Evolutionary conservation across 139 green algal species (phyloP), one percentile per base, ranked within the genome.

Genomic region (Zygnema cylindricum): DNA sequence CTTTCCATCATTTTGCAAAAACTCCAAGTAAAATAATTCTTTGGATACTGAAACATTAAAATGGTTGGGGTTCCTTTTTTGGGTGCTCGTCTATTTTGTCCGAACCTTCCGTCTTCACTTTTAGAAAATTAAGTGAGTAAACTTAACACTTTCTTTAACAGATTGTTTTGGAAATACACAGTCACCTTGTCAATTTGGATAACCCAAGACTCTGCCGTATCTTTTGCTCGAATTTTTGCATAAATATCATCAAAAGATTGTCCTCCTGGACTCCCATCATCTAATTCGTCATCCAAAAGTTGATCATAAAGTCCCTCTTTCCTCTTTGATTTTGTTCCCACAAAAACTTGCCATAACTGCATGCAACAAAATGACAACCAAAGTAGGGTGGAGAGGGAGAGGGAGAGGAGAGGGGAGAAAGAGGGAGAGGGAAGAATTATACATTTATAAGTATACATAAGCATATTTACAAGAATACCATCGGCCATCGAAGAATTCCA

Each of bases 281-380:
- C 32, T 21, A n/a, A 71, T 22, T 87, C 69, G 73, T 88, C 69
- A 30, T 77, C 35, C 35, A 89, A 42, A 54, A 89, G 73, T 1
- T 54, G 23, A n/a, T 85, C 73, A 57, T 89, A 89, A n/a, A 75
- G 40, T 39, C 85, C 85, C 11, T 39, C 38, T 25, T 38, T 23
- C n/a, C 85, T 38, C 36, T 71, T 55, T 55, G 7, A 85, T 77
- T 89, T 89, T 0, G 73, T 85, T 55, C 85, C 73, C 71, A 85
- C 85, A 57, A 89, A 89, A 54, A 89, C 55, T 41, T 85, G 85
- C 85, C 85, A 89, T 55, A 89, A n/a, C 85, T 89, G 25, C 81
- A 49, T 38, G 77, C 35, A 85, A 55, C 3, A 57, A 57, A 35
- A 84, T 43, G 76, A 33, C 41, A 43, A 84, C n/a, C 41, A 25